Conservation (phyloP, 805 yeast species). For the Pichia californica region DNA sequence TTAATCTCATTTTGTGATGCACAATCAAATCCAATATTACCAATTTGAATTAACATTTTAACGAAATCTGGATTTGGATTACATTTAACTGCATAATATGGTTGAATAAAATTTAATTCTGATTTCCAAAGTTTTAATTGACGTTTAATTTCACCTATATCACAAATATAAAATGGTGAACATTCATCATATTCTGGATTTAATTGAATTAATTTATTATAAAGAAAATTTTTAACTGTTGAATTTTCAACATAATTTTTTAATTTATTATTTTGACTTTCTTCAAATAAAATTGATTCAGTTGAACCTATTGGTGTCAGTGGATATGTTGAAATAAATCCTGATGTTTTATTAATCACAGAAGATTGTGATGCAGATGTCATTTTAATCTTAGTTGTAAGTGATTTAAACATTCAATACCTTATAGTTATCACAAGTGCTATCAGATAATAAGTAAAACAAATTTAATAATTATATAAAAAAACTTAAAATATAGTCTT, state of each 20-base stretch:
- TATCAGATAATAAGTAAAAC: no score
- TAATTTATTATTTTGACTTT: no score
- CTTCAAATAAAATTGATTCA: neutral
- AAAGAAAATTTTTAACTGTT: slow-evolving; percentile 12
- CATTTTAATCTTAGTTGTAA: slow-evolving; percentile 6
- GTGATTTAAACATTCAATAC: slow-evolving; percentile 9
- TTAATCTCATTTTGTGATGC: slow-evolving; percentile 86
- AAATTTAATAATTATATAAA: no score
- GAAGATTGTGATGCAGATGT: neutral
- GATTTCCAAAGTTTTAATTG: slow-evolving; percentile 58
- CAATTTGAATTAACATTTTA: slow-evolving; percentile 48
- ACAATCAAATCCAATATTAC: slow-evolving; percentile 76
- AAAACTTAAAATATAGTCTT: no score
- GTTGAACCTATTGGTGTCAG: slow-evolving; percentile 9
- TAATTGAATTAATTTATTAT: slow-evolving; percentile 15
- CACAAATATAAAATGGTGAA: slow-evolving; percentile 84
- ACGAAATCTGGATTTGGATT: slow-evolving; percentile 67
- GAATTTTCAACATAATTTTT: neutral
- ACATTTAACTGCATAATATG: slow-evolving; percentile 95
- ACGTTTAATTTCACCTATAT: slow-evolving; percentile 63
- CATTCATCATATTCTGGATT: slow-evolving; percentile 38
- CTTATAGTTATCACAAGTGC: no score
- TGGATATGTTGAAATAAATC: slow-evolving; percentile 4
- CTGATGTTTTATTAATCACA: neutral
- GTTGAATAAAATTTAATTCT: slow-evolving; percentile 66